Conservation (phyloP, 2,329 filamentous ascomycete genomes). For the Colletotrichum costaricense region DNA sequence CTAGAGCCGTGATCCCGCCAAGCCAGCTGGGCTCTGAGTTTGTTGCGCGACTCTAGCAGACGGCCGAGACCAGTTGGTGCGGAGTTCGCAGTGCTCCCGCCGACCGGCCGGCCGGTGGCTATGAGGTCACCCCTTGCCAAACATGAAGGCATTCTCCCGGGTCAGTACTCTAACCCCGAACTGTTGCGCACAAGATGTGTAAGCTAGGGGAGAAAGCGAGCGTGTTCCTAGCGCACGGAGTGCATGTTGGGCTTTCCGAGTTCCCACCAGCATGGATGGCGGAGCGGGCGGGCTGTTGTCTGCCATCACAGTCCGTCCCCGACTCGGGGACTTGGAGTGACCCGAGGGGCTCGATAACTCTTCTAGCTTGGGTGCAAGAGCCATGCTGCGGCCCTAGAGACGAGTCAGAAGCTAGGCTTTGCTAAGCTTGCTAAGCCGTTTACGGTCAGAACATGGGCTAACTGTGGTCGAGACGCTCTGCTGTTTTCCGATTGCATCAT, state of each 20-base stretch:
- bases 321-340: constrained; percentile 6
- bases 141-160: not conserved
- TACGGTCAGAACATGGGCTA: not conserved
- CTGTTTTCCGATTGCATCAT: constrained; percentile 22
- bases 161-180: not conserved
- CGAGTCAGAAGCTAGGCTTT: not conserved
- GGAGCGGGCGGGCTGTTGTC: constrained; percentile 15
- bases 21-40: not conserved
- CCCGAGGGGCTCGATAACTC: constrained; percentile 16
- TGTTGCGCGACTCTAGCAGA: not conserved
- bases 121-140: constrained; percentile 26
- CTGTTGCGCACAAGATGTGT: not conserved
- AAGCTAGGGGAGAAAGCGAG: not conserved
- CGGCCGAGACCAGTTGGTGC: constrained; percentile 5
- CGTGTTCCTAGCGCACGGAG: not conserved
- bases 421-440: constrained; percentile 7
- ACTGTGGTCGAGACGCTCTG: constrained; percentile 1
- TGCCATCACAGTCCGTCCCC: constrained; percentile 5
- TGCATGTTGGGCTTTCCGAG: constrained; percentile 1
- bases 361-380: not conserved
- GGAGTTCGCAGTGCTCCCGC: constrained; percentile 25
- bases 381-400: not conserved
- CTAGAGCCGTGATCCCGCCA: constrained; percentile 3
- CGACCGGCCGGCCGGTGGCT: constrained; percentile 21
- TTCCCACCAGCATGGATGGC: constrained; percentile 16